Conservation (phyloP, 106 monocot species). For the Narthecium ossifragum region DNA sequence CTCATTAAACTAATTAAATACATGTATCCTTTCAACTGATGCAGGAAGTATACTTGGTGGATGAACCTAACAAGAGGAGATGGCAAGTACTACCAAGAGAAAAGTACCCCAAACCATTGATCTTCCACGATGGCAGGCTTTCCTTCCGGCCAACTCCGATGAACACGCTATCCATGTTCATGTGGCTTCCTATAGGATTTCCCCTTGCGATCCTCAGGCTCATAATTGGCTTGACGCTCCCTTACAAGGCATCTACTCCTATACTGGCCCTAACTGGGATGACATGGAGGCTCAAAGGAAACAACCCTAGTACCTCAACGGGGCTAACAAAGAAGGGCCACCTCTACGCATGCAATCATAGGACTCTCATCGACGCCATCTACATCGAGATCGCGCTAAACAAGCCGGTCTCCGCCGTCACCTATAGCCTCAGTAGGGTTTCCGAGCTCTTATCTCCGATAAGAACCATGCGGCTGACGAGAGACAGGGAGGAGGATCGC, state of each 20-base stretch:
- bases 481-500: slow-evolving; percentile 25
- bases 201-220: slow-evolving; percentile 25
- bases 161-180: slow-evolving; percentile 13
- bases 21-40: not conserved
- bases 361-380: slow-evolving; percentile 50
- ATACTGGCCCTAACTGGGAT: slow-evolving; percentile 28
- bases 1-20: not conserved
- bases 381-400: slow-evolving; percentile 19
- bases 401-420: slow-evolving; percentile 20
- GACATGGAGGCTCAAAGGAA: slow-evolving; percentile 21
- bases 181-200: slow-evolving; percentile 57
- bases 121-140: slow-evolving; percentile 76
- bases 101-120: slow-evolving; percentile 43
- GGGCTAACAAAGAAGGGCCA: slow-evolving; percentile 4
- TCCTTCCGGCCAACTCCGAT: slow-evolving; percentile 27
- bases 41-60: not conserved
- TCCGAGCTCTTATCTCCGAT: slow-evolving; percentile 57
- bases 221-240: slow-evolving; percentile 23
- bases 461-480: slow-evolving; percentile 20
- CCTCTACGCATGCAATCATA: slow-evolving; percentile 38
- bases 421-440: slow-evolving; percentile 38
- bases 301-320: too few species aligned
- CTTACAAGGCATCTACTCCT: slow-evolving; percentile 14
- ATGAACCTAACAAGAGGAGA: slow-evolving; percentile 1
- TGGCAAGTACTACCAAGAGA: slow-evolving; percentile 18